phyloP scores from a whole-genome alignment of 768 basidiomycete species.

The Paxillus ammoniavirescens region DNA sequence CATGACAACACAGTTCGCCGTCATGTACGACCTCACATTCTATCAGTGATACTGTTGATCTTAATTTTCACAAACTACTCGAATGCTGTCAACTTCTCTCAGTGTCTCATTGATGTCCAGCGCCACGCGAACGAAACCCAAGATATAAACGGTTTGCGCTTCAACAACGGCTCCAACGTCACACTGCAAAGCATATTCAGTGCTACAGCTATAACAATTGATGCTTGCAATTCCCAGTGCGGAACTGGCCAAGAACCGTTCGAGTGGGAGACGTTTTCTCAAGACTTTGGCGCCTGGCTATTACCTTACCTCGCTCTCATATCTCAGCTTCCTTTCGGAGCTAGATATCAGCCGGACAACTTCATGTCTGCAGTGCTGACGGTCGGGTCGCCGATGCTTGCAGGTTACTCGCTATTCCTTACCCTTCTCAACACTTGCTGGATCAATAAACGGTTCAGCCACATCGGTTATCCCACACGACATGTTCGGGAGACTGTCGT shows the following conservation, averaged over 20 bases:
- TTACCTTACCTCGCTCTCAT: constrained; percentile 48
- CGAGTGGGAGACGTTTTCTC: constrained; percentile 24
- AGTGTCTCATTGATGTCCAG: constrained; percentile 15
- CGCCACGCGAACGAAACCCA: neutral
- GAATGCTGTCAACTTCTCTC: constrained; percentile 4
- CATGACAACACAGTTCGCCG: too few relatives aligned
- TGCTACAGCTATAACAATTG: constrained; percentile 7
- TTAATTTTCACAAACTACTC: neutral
- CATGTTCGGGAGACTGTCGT: constrained; percentile 22
- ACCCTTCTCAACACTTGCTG: constrained; percentile 44
- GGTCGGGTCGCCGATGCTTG: constrained; percentile 44
- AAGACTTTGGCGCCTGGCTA: constrained; percentile 44
- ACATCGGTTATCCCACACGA: constrained; percentile 24
- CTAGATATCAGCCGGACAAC: constrained; percentile 38
- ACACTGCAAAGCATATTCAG: neutral
- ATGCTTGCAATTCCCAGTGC: constrained; percentile 7
- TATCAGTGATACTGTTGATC: too few relatives aligned
- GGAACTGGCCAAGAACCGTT: constrained; percentile 15
- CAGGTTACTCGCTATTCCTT: constrained; percentile 43
- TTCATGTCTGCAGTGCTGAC: constrained; percentile 42
- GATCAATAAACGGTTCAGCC: constrained; percentile 34
- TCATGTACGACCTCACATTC: too few relatives aligned
- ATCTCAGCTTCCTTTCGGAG: constrained; percentile 50
- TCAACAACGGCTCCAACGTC: neutral
- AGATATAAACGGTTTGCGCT: constrained; percentile 1